Conservation (phyloP, 768 basidiomycete genomes). For the Tulasnella sp. region DNA sequence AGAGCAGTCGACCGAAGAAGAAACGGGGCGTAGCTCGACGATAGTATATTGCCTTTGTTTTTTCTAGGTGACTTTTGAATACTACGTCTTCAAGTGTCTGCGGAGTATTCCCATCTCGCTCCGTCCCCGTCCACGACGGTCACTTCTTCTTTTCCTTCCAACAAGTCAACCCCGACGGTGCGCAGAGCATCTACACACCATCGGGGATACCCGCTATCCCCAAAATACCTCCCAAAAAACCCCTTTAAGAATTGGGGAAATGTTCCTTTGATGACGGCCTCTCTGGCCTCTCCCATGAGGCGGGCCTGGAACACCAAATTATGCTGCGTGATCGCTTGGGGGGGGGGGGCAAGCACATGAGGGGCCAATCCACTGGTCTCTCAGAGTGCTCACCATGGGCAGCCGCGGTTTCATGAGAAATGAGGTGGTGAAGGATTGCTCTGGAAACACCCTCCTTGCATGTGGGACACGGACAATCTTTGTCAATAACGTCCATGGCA, state of each 20-base stretch:
- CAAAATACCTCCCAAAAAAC: constrained; percentile 82
- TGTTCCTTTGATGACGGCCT: constrained; percentile 74
- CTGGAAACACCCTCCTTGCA: constrained; percentile 68
- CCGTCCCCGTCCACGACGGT: constrained; percentile 61
- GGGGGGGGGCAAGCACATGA: not conserved
- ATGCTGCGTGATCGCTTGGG: constrained; percentile 83
- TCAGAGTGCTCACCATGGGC: constrained; percentile 67
- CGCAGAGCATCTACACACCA: constrained; percentile 87
- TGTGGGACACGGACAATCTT: constrained; percentile 83
- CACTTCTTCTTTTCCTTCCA: constrained; percentile 56
- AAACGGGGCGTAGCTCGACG: not conserved
- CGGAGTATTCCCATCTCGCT: constrained; percentile 66
- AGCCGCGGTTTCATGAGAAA: constrained; percentile 80
- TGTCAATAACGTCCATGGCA: constrained; percentile 74
- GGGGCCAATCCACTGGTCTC: not conserved
- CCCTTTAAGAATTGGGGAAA: constrained; percentile 76
- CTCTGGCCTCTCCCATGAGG: constrained; percentile 81
- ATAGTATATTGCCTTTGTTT: not conserved
- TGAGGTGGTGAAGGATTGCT: constrained; percentile 73
- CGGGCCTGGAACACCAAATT: constrained; percentile 86
- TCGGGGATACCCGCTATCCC: constrained; percentile 73
- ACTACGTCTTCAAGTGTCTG: not conserved
- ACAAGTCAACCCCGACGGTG: constrained; percentile 81
- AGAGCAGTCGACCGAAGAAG: constrained; percentile 71
- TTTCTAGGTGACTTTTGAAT: not conserved